A percentile compares a stretch with the other conserved stretches of the same genome.
These are phyloP conservation scores for Thraustochytrium striatum DNA, from an alignment of 352 stramenopile genomes.

Conservation along the genomic window DNA sequence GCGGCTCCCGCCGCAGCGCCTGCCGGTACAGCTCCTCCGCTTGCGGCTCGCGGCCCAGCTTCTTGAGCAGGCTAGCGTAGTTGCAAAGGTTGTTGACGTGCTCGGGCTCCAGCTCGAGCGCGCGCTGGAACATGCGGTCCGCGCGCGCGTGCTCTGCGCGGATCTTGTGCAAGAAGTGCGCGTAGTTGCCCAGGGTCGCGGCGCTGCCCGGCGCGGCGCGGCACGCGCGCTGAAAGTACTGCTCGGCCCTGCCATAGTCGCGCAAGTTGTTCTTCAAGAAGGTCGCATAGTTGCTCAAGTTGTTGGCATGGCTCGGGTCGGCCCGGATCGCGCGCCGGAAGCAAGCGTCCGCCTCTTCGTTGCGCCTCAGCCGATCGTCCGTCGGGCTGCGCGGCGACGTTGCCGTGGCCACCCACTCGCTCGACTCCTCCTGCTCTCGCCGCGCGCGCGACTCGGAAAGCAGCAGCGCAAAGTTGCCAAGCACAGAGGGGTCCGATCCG, in stretches of 20 bases:
- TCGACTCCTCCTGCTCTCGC: neutral
- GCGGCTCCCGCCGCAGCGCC: neutral
- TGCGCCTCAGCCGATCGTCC: neutral
- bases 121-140: constrained; percentile 25
- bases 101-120: neutral
- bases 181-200: constrained; percentile 25
- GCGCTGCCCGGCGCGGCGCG: neutral
- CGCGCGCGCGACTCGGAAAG: neutral
- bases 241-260: constrained; percentile 19
- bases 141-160: constrained; percentile 4
- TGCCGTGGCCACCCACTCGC: neutral
- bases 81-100: constrained; percentile 44
- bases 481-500: neutral
- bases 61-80: constrained; percentile 28
- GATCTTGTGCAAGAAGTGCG: neutral
- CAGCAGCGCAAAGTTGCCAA: constrained; percentile 32
- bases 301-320: constrained; percentile 10
- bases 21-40: neutral
- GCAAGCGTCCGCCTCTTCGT: constrained; percentile 9
- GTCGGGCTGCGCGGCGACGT: neutral
- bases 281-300: constrained; percentile 26
- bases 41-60: neutral
- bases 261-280: constrained; percentile 34
- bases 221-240: constrained; percentile 35
- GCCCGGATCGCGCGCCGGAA: constrained; percentile 20